Percentiles rank a stretch among this genome's conserved stretches.
Conservation (phyloP, 352 stramenopile genomes). For the Albugo laibachii region DNA sequence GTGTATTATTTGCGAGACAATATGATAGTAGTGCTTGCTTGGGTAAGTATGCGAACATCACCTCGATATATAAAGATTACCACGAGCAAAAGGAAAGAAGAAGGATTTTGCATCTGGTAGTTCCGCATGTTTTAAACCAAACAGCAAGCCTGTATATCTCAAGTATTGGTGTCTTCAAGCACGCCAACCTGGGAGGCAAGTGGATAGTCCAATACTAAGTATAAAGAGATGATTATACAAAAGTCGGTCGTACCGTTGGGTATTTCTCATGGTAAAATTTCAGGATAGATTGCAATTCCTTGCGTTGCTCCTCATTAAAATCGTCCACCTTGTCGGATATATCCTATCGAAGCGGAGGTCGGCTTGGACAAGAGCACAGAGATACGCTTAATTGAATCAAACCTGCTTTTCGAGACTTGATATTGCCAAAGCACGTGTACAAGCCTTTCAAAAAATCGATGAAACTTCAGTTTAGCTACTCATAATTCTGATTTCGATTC, state of each 20-base stretch:
- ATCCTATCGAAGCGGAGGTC: slow-evolving; percentile 15
- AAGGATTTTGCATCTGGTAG: too few relatives aligned
- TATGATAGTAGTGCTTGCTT: too few relatives aligned
- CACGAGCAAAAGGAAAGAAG: too few relatives aligned
- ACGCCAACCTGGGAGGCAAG: slow-evolving; percentile 19
- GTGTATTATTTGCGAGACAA: too few relatives aligned
- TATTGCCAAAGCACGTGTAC: slow-evolving; percentile 45
- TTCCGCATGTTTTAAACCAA: too few relatives aligned
- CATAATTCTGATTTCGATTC: slow-evolving; percentile 26
- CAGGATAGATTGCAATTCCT: slow-evolving; percentile 44
- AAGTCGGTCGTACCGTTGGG: slow-evolving; percentile 30
- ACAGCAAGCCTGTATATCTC: too few relatives aligned
- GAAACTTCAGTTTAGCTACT: slow-evolving; percentile 1
- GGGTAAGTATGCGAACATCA: too few relatives aligned
- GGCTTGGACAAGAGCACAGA: neutral
- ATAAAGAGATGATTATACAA: neutral
- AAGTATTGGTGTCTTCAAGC: slow-evolving; percentile 6
- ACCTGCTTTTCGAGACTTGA: slow-evolving; percentile 53
- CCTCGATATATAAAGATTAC: too few relatives aligned
- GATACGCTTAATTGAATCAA: neutral
- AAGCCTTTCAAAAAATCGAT: slow-evolving; percentile 20
- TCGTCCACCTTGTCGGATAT: slow-evolving; percentile 50
- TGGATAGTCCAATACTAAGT: neutral
- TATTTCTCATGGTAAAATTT: slow-evolving; percentile 75
- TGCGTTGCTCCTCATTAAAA: slow-evolving; percentile 33